These are phyloP conservation scores for Emmonsiellopsis sp. DNA, from an alignment of 2,329 filamentous ascomycete genomes.

Conservation along the genomic window DNA sequence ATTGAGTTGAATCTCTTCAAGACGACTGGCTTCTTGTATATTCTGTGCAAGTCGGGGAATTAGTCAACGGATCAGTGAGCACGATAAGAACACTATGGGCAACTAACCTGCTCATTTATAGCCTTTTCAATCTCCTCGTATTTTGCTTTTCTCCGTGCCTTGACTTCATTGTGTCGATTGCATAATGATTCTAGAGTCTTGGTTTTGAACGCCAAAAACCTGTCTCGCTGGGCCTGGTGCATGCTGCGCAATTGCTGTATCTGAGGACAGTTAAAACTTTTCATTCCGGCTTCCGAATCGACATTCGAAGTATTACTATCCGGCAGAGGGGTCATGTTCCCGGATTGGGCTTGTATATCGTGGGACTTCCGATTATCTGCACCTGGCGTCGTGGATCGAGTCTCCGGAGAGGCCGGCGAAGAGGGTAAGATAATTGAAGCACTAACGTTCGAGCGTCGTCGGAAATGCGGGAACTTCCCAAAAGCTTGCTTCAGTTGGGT, in stretches of 20 bases:
- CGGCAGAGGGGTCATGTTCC: not conserved
- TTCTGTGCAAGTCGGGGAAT: conserved; percentile 23
- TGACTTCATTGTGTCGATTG: conserved; percentile 20
- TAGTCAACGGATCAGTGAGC: not conserved
- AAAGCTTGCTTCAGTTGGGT: not conserved
- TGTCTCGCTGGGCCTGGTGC: conserved; percentile 12
- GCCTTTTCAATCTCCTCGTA: conserved; percentile 26
- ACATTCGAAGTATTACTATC: not conserved
- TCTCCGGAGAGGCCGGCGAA: not conserved
- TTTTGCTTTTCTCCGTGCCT: conserved; percentile 21
- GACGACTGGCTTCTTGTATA: conserved; percentile 21
- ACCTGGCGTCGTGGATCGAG: not conserved
- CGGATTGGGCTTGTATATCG: not conserved
- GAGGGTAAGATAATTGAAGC: too few relatives aligned
- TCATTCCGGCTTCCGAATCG: not conserved
- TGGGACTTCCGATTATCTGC: not conserved
- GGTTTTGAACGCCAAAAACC: conserved; percentile 28
- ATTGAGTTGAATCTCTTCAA: conserved; percentile 37
- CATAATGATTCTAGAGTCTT: conserved; percentile 22
- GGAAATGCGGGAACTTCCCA: not conserved
- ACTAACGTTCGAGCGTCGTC: not conserved
- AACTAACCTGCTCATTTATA: conserved; percentile 30
- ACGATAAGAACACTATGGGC: not conserved
- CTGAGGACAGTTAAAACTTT: conserved; percentile 9
- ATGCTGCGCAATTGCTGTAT: not conserved